Evolutionary conservation across 2,329 filamentous ascomycete species (phyloP), one percentile per base, ranked within the genome.

Genomic region (Alternaria viburni): DNA sequence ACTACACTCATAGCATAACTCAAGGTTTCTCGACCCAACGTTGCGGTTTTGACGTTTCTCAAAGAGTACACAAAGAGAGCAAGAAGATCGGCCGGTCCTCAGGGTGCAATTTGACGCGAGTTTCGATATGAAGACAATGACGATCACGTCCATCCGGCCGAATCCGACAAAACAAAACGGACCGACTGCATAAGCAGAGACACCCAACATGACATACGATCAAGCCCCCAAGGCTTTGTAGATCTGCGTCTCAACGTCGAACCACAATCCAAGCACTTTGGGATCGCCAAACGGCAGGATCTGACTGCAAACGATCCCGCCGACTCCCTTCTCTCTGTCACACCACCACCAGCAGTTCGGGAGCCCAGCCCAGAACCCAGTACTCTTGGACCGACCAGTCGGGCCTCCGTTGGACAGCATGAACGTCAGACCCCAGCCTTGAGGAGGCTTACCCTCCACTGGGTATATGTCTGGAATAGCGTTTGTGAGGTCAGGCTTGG

Each of bases 341-440:
- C 78, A 81, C 87, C 86, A 89, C 87, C 87, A 89, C 74, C 81
- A 89, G 32, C 87, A 69, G 70, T 90, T 90, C 3, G 86, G 76
- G n/a, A 89, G 70, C 0, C 88, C 88, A 0, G 85, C 85, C 88
- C 88, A 90, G 63, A 81, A 82, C 0, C 68, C 86, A 0, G 86
- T 87, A 1, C 80, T 77, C 58, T 68, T 70, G 10, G 67, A 68
- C 41, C 69, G 62, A 19, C 72, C 72, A 12, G 70, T 74, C n/a
- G 64, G 51, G 28, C 70, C 69, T 51, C 68, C 70, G 15, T 74
- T 73, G 9, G 68, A 84, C 17, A 88, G 72, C 84, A 88, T 85
- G 59, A 88, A 88, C 0, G 83, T 85, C 43, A 91, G 74, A 0
- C 89, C 88, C 87, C 87, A 90, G 10, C 89, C 89, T 73, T 90